Base-by-base conservation (phyloP, 768 basidiomycete genomes). In the Tylopilus rubrobrunneus region DNA sequence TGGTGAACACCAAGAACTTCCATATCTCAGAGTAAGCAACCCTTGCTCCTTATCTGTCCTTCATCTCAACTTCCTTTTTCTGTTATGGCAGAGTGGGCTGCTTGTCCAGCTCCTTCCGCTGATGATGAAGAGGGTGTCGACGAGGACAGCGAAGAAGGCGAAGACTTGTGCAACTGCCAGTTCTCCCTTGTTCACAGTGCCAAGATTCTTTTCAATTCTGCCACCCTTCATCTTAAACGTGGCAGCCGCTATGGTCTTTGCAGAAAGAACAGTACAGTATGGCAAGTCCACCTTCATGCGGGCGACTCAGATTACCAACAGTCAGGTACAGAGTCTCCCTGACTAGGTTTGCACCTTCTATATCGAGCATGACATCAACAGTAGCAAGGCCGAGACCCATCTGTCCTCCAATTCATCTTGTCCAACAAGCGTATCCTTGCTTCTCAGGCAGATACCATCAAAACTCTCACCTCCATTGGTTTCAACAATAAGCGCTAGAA, bases 101-200 rank as follows among this genome's bases (percentile, higher is more conserved):
- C 96, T 67, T 87, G 86, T 68, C 94, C 89, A 29, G 93, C 94
- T 33, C 80, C 94, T 33, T 79, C 90, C 57, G 87, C 81, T 51
- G 78, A 76, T 37, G 89, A 84, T 3, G 87, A 87, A 1, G 81
- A 73, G 0, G 83, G 82, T n/a, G 86, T 78, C 48, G 73, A 70
- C 43, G 93, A 93, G 15, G 95, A 98, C 62, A 94, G 96, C 69
- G 95, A 98, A 73, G 93, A 95, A 74, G 95, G 95, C 63, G 97
- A 99, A 76, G 95, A 97, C 68, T 83, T 99, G 63, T 96, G 94
- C 81, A 94, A 97, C 81, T 96, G 93, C 80, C 92, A 96, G 71
- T 98, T 98, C 84, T 97, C 95, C 51, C 83, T 98, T 49, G 95
- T 95, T 49, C 97, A 98, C 71, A 95, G 95, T 87, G 95, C 95